A percentile compares a stretch with the other conserved stretches of the same genome.
Conservation (phyloP, 495 filamentous ascomycete genomes). For the Neurospora pannonica region DNA sequence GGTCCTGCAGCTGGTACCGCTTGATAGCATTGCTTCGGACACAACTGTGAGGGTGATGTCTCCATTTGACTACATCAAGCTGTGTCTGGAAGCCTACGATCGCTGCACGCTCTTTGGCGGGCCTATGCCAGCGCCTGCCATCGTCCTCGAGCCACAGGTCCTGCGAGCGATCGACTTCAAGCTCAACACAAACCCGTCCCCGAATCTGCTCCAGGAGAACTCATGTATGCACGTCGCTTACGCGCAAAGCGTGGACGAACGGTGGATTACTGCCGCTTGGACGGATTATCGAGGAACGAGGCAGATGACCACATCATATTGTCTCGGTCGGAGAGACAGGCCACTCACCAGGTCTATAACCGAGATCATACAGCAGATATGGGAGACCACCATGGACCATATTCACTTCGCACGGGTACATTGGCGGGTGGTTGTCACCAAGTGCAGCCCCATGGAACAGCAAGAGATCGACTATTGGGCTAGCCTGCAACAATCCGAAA, state of each 20-base stretch:
- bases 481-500: slow-evolving; percentile 27
- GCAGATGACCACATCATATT: slow-evolving; percentile 72
- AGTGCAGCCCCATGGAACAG: slow-evolving; percentile 58
- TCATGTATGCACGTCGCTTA: slow-evolving; percentile 81
- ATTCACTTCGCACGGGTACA: slow-evolving; percentile 59
- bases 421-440: slow-evolving; percentile 74
- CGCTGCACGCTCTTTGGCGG: slow-evolving; percentile 56
- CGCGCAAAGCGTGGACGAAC: slow-evolving; percentile 66
- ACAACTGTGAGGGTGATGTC: slow-evolving; percentile 57
- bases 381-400: slow-evolving; percentile 72
- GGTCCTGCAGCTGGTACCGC: slow-evolving; percentile 73
- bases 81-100: slow-evolving; percentile 82
- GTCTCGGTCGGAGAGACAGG: slow-evolving; percentile 56
- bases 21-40: slow-evolving; percentile 57
- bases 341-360: slow-evolving; percentile 43
- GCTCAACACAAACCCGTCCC: slow-evolving; percentile 53
- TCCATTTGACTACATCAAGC: slow-evolving; percentile 52
- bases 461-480: slow-evolving; percentile 64
- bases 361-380: slow-evolving; percentile 70
- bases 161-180: slow-evolving; percentile 75
- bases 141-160: slow-evolving; percentile 63
- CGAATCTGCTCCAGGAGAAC: slow-evolving; percentile 73
- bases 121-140: slow-evolving; percentile 53
- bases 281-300: slow-evolving; percentile 71
- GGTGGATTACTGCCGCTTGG: slow-evolving; percentile 91